Conservation (phyloP, 2,329 filamentous ascomycete genomes). For the Ciborinia camelliae region DNA sequence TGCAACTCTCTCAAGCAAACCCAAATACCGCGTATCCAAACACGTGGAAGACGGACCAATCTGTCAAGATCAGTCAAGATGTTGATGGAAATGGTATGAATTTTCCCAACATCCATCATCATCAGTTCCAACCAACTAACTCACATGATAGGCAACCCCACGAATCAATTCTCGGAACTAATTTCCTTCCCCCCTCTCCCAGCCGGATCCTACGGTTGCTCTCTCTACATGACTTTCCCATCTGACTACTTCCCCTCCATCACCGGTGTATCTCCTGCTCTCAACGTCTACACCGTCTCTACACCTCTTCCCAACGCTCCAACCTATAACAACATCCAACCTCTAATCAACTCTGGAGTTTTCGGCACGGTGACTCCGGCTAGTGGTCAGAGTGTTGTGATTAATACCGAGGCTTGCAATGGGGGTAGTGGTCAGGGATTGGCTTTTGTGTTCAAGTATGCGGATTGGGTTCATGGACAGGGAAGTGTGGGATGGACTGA, state of each 20-base stretch:
- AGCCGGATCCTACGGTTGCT: constrained; percentile 13
- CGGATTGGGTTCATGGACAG: constrained; percentile 21
- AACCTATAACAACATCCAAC: constrained; percentile 18
- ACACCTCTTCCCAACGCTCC: constrained; percentile 6
- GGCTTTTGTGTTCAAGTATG: constrained; percentile 20
- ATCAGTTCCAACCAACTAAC: neutral
- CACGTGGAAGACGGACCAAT: constrained; percentile 3
- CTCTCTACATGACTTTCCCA: constrained; percentile 7
- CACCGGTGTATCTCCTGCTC: constrained; percentile 7
- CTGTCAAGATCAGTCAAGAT: constrained; percentile 12
- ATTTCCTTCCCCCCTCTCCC: constrained; percentile 5
- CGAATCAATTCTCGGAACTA: neutral
- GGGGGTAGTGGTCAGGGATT: constrained; percentile 12
- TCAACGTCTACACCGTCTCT: constrained; percentile 17
- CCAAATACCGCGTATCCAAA: neutral
- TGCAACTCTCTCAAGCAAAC: constrained; percentile 15
- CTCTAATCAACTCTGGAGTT: constrained; percentile 1
- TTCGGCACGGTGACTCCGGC: constrained; percentile 20
- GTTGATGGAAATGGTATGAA: constrained; percentile 2
- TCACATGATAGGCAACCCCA: neutral
- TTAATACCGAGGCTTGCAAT: constrained; percentile 17
- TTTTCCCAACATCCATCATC: neutral
- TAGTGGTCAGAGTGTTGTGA: constrained; percentile 5
- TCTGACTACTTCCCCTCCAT: neutral
- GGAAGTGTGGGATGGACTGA: constrained; percentile 21